Percentiles rank a stretch among this genome's conserved stretches.
Conservation (phyloP, 352 stramenopile species). For the Phytophthora parvispora region DNA sequence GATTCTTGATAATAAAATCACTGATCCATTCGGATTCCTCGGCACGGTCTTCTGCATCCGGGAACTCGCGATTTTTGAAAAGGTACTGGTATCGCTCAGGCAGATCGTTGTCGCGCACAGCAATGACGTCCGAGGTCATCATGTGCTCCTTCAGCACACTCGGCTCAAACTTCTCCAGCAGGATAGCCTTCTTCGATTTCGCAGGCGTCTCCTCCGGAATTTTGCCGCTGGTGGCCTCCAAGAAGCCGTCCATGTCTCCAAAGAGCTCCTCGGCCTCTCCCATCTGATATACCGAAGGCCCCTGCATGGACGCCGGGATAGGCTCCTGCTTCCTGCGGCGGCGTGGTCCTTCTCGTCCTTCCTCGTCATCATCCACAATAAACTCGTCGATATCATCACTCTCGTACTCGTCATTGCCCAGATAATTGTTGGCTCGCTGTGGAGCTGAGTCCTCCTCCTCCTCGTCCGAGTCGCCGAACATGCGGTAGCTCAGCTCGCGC, state of each 20-base stretch:
- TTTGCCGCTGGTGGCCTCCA: constrained; percentile 79
- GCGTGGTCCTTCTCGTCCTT: constrained; percentile 80
- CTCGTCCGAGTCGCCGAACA: constrained; percentile 92
- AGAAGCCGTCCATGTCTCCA: constrained; percentile 90
- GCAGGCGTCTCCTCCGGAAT: constrained; percentile 34
- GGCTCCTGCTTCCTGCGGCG: constrained; percentile 83
- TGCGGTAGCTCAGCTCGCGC: constrained; percentile 87
- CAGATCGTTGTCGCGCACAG: constrained; percentile 84
- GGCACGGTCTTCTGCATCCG: constrained; percentile 84
- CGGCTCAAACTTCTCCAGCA: constrained; percentile 90
- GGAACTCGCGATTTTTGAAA: constrained; percentile 79
- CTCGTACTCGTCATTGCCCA: constrained; percentile 91
- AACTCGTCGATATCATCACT: constrained; percentile 93
- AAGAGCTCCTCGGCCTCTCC: constrained; percentile 92
- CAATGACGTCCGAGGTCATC: constrained; percentile 88
- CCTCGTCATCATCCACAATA: constrained; percentile 92
- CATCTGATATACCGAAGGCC: constrained; percentile 92
- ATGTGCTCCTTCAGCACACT: constrained; percentile 91
- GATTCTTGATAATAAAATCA: constrained; percentile 87
- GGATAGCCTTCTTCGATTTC: constrained; percentile 87
- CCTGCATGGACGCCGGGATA: constrained; percentile 82
- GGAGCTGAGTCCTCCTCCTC: constrained; percentile 86
- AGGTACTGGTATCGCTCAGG: constrained; percentile 85
- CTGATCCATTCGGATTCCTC: constrained; percentile 93
- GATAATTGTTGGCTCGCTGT: constrained; percentile 78